These are phyloP conservation scores for Pichia sp. DNA, from an alignment of 1,139 yeast genomes.

Conservation along the genomic window DNA sequence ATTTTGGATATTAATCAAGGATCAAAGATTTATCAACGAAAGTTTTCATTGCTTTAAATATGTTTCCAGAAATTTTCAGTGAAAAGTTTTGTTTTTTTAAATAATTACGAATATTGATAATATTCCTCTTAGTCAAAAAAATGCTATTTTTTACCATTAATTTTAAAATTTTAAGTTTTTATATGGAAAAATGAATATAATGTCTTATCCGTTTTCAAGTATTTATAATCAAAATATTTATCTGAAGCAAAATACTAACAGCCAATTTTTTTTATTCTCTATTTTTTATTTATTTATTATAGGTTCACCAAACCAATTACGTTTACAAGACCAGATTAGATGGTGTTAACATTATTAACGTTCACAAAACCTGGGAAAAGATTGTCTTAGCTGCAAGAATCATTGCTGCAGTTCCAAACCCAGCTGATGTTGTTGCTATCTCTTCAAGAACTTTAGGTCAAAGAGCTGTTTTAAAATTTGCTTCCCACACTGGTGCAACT, in stretches of 20 bases:
- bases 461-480: slow-evolving; percentile 99
- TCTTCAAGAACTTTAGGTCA: slow-evolving; percentile 99
- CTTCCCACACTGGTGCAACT: slow-evolving; percentile 99
- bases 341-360: slow-evolving; percentile 98
- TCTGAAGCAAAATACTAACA: slow-evolving; percentile 15
- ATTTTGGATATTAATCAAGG: too few species aligned
- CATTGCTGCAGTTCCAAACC: slow-evolving; percentile 98
- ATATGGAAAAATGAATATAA: too few species aligned
- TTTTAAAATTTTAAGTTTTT: too few species aligned
- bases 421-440: slow-evolving; percentile 97
- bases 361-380: slow-evolving; percentile 99
- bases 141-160: too few species aligned
- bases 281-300: slow-evolving; percentile 17
- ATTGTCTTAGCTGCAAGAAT: slow-evolving; percentile 99
- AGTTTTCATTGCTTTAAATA: too few species aligned
- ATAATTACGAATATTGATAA: too few species aligned
- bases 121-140: too few species aligned
- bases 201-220: too few species aligned
- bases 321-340: slow-evolving; percentile 99
- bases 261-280: slow-evolving; percentile 1
- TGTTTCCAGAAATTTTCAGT: too few species aligned
- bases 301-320: slow-evolving; percentile 99
- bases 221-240: too few species aligned
- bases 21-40: too few species aligned
- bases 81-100: too few species aligned